Conservation (phyloP, 108 stramenopile species). For the Nitzschia inconspicua region DNA sequence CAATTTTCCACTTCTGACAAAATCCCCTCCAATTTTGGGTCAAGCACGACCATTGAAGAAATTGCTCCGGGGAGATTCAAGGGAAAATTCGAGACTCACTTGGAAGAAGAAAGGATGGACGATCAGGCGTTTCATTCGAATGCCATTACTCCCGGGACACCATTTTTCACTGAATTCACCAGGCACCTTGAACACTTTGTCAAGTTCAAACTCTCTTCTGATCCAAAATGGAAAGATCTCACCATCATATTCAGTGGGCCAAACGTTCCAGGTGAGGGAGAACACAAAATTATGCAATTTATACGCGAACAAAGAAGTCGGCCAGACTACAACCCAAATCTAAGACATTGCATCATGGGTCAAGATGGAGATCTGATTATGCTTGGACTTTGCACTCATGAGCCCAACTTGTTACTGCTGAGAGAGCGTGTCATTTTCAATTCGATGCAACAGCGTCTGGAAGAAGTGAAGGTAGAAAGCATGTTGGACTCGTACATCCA, state of each 20-base stretch:
- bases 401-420: conserved; percentile 91
- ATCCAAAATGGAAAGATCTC: conserved; percentile 80
- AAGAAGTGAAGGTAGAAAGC: conserved; percentile 22
- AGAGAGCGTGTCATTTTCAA: conserved; percentile 94
- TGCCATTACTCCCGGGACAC: conserved; percentile 98
- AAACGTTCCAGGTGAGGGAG: conserved; percentile 98
- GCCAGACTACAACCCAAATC: conserved; percentile 85
- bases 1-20: neutral
- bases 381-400: conserved; percentile 96
- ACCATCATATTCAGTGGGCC: conserved; percentile 93
- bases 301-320: conserved; percentile 71
- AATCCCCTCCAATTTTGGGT: neutral
- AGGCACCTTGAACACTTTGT: conserved; percentile 68
- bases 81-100: conserved; percentile 53
- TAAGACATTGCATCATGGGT: conserved; percentile 97
- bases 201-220: conserved; percentile 61
- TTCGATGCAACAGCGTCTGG: conserved; percentile 18
- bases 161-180: conserved; percentile 86
- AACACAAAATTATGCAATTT: conserved; percentile 99
- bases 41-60: no score
- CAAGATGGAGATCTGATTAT: conserved; percentile 99
- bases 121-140: conserved; percentile 92
- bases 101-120: conserved; percentile 1
- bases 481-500: conserved; percentile 60
- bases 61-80: conserved; percentile 46